Base-by-base conservation (phyloP, 331 rosid species). In the Cucumis variabilis region DNA sequence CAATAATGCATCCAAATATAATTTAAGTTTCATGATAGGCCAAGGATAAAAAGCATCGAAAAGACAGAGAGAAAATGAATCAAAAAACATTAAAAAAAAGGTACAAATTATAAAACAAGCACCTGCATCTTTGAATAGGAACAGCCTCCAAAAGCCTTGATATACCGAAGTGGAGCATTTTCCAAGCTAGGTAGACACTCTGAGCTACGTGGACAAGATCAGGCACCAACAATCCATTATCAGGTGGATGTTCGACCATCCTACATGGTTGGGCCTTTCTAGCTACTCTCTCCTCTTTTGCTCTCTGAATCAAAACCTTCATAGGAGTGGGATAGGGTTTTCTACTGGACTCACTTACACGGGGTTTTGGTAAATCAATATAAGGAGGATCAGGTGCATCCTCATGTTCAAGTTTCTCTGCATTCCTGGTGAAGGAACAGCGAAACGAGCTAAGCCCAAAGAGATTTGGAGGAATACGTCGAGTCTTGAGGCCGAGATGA, bases 261-360 rank as follows among this genome's bases (percentile, higher is more conserved):
- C 92, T 86, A 83, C 95, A 91, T 9, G 98, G 98, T 37, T 95
- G 90, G 7, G 89, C 91, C 93, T 91, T 94, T 71, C 95, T 88
- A 24, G 92, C 92, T 86, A 90, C 91, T 91, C 88, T 95, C 89
- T 94, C 95, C 86, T 89, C 90, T 85, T 93, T 96, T 63, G 95
- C 98, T 84, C 93, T 92, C 77, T 81, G 92, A 70, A 96, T 94
- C 90, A 96, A 88, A 86, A 92, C 83, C 88, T 92, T 96, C 98
- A 95, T 95, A 23, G 98, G 96, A 30, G 96, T 96, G 51, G 91
- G 91, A 63, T 93, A 95, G 5, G 98, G 93, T 77, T 96, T 95
- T 87, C 99, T 94, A 84, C 92, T 94, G 11, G 95, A 90, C 73
- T 92, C 92, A 15, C 75, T 88, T 55, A 79, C 88, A 11, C 53